Evolutionary conservation across 1,139 yeast species (phyloP).

Genomic region (Blastobotrys aristatus): DNA sequence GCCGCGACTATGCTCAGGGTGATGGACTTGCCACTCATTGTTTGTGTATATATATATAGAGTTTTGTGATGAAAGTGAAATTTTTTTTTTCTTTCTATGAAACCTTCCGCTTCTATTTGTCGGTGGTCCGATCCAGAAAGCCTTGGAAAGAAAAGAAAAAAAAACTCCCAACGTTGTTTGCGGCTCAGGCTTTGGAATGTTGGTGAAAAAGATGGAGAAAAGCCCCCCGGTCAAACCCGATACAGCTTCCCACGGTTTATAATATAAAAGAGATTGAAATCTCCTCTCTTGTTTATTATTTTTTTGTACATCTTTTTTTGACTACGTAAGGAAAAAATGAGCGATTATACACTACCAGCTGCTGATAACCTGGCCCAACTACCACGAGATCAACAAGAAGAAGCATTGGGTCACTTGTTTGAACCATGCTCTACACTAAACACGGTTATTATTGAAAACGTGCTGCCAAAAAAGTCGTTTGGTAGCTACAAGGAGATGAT

Average conservation of each 20-base stretch:
- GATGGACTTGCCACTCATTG: conserved; percentile 32
- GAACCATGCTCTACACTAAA: conserved; percentile 62
- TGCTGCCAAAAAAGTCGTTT: conserved; percentile 20
- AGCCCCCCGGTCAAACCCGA: not conserved
- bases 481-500: conserved; percentile 46
- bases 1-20: conserved; percentile 32
- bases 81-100: not conserved
- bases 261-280: not conserved
- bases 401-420: conserved; percentile 52
- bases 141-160: not conserved
- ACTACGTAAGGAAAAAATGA: conserved; percentile 10
- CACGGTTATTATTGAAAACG: conserved; percentile 38
- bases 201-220: too few relatives aligned
- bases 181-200: too few relatives aligned
- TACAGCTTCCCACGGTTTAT: not conserved
- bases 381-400: conserved; percentile 26
- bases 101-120: not conserved
- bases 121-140: not conserved
- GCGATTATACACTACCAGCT: conserved; percentile 21
- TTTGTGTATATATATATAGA: conserved; percentile 15
- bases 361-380: conserved; percentile 21
- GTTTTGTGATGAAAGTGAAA: not conserved
- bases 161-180: not conserved
- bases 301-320: not conserved
- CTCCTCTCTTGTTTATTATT: not conserved